Evolutionary conservation across 1,284 basidiomycete species (phyloP).

Genomic region (Trichosporon sp.): DNA sequence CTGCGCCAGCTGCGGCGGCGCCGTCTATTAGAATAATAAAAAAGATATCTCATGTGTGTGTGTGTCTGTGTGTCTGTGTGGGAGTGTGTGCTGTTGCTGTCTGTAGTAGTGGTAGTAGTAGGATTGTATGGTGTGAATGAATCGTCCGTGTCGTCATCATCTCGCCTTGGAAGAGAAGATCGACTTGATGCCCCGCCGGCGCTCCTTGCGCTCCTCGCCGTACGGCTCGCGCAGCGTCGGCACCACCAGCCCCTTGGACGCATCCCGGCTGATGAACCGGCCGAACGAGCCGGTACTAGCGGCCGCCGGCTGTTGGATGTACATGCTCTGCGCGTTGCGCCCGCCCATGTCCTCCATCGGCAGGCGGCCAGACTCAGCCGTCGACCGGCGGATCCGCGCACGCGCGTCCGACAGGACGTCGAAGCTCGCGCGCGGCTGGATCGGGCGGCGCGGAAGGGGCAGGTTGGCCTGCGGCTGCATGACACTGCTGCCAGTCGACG

Average conservation of each 20-base stretch:
- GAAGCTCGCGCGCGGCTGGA: slow-evolving; percentile 24
- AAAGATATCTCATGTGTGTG: neutral
- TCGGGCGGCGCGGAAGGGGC: slow-evolving; percentile 6
- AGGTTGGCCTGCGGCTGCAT: neutral
- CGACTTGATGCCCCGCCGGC: slow-evolving; percentile 21
- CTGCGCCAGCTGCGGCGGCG: too few relatives aligned
- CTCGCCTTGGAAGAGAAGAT: slow-evolving; percentile 16
- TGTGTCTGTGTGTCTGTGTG: neutral
- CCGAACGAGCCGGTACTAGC: slow-evolving; percentile 28
- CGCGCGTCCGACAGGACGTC: slow-evolving; percentile 14
- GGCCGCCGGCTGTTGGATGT: slow-evolving; percentile 24
- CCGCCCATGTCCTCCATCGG: slow-evolving; percentile 1
- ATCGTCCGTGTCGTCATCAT: neutral
- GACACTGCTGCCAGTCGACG: neutral
- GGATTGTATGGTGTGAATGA: neutral
- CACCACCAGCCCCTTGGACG: neutral
- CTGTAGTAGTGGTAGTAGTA: neutral
- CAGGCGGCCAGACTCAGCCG: slow-evolving; percentile 6
- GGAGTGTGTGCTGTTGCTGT: neutral
- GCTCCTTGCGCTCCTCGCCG: slow-evolving; percentile 19
- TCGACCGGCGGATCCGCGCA: slow-evolving; percentile 15
- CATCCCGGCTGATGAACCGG: slow-evolving; percentile 8
- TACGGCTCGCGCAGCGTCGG: slow-evolving; percentile 3
- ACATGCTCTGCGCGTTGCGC: slow-evolving; percentile 30
- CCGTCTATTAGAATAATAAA: neutral